Evolutionary conservation across 106 monocot species (phyloP), one percentile per base, ranked within the genome.

Genomic region (Dioscorea dumetorum): DNA sequence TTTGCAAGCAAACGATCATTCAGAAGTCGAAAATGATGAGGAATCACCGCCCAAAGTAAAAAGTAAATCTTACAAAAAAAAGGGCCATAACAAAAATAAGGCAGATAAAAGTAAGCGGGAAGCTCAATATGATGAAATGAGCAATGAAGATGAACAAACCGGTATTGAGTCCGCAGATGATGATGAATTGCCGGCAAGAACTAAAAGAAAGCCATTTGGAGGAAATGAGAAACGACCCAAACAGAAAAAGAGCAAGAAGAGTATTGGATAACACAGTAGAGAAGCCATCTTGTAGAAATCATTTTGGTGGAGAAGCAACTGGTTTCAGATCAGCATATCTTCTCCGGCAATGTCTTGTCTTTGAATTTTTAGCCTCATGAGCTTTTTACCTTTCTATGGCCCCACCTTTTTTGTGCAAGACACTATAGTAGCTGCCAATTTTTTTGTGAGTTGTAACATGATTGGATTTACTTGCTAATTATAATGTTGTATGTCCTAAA

Each of bases 1-100:
- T 50, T 62, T 69, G 20, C 52, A 62, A 66, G 61, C 35, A 19
- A 53, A 12, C 19, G 24, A 78, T 51, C 82, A 69, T 12, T 58
- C 59, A 22, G 70, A 61, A 65, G 53, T 61, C 33, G 49, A 49
- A 59, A 49, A 72, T 34, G 79, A 68, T 21, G 69, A 67, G 56
- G 66, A 66, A 50, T n/a, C 24, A 20, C 24, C 50, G 50, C 48
- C n/a, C 15, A 22, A 49, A 14, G 15, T 1, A 50, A 24, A 58
- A 59, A 68, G 54, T 48, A 73, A 64, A 65, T 24, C 49, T 23
- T 60, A 58, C 14, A 70, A 35, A 31, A 11, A 52, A 33, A 66
- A 33, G 50, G 34, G 3, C 41, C 48, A 22, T 9, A 73, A 68
- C 68, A 79, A 57, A 15, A 20, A 4, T 22, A 69, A 72, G 53